Base-by-base conservation (phyloP, 192 early-diverging fungal genomes). In the Entomortierella lignicola region DNA sequence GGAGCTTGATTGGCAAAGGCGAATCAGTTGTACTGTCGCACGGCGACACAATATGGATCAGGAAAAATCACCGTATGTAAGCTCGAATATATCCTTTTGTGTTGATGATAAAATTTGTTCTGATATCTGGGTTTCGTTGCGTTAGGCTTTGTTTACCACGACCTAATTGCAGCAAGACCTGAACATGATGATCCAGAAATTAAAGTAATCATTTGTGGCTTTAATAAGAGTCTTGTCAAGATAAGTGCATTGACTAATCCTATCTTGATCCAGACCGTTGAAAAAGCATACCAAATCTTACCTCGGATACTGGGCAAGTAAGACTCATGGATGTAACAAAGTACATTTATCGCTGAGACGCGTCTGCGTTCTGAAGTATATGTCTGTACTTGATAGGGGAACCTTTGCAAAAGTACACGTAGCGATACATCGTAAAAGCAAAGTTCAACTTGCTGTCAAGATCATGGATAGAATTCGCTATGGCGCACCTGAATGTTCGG, bases 401-500 rank as follows among this genome's bases (percentile, higher is more conserved):
- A 89, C 91, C 13, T 96, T 94, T 84, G 92, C 92, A 18, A 90
- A 94, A 71, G 93, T 96, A 63, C 82, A 87, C 37, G 71, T 89
- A 27, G 93, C 88, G 2, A 84, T 89, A 31, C 84, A 91, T 23
- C 88, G 91, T 55, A 83, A 74, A 25, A 90, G 89, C 34, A 88
- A 91, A 50, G 65, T 89, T 48, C 86, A 88, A 61, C 88, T 89
- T 66, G 95, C 95, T 0, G 92, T 94, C 60, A 97, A 97, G 81
- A 92, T 97, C 71, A 92, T 97, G 77, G 92, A 94, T 55, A 91
- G 90, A 59, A 66, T 85, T 29, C 89, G 91, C 83, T 89, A 92
- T 87, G 72, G 74, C 68, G 41, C 15, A 44, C 55, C 92, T 43
- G 90, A 92, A 43, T 85, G 90, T 32, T 86, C 85, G 56, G 93